These are phyloP conservation scores for Leccinum truebloodii DNA, from an alignment of 768 basidiomycete genomes.

Conservation along the genomic window DNA sequence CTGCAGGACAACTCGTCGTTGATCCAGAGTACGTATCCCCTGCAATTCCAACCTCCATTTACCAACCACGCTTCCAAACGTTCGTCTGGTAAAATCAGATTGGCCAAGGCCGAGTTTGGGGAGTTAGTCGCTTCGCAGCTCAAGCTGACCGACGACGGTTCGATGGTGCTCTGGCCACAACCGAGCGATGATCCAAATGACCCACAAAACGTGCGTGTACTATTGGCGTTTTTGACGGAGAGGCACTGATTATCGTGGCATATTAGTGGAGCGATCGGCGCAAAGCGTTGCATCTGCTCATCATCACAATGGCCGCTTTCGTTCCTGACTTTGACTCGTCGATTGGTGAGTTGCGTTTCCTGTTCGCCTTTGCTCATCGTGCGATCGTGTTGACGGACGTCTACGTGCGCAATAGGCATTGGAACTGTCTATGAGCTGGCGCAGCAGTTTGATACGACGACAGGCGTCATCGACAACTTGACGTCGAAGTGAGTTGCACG, in stretches of 20 bases:
- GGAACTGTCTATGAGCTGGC: constrained; percentile 51
- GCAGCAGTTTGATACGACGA: constrained; percentile 43
- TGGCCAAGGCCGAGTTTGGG: constrained; percentile 52
- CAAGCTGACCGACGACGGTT: constrained; percentile 47
- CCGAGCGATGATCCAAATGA: constrained; percentile 50
- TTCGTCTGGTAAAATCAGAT: constrained; percentile 28
- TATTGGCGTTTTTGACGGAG: background rate
- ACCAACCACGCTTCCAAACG: background rate
- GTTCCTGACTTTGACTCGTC: constrained; percentile 56
- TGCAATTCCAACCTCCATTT: background rate
- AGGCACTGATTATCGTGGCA: background rate
- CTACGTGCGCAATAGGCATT: constrained; percentile 38
- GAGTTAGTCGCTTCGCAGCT: constrained; percentile 44
- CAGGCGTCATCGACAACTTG: constrained; percentile 49
- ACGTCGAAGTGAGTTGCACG: constrained; percentile 40
- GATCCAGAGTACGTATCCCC: constrained; percentile 52
- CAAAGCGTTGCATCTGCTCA: constrained; percentile 47
- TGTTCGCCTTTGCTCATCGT: too few relatives aligned
- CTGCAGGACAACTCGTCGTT: constrained; percentile 59
- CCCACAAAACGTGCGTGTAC: constrained; percentile 49
- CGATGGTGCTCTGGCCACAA: constrained; percentile 56
- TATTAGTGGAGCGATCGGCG: constrained; percentile 44
- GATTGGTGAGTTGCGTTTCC: constrained; percentile 38
- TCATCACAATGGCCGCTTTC: constrained; percentile 52
- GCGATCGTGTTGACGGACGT: background rate